Conservation (phyloP, 2,329 filamentous ascomycete species). For the Diaporthe aspalathi region DNA sequence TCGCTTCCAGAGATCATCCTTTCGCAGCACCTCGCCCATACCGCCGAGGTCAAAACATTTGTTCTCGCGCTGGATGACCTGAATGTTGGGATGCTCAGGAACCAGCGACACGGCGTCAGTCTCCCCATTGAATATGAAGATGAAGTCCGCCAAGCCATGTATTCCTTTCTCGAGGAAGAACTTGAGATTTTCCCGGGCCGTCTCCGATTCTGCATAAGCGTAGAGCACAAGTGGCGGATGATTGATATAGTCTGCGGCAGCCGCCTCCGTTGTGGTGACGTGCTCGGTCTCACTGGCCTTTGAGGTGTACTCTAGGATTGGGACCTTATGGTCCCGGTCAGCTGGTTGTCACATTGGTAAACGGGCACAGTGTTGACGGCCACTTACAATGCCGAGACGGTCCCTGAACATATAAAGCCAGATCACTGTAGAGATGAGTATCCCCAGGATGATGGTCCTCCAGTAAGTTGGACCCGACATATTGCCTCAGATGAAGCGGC, state of each 20-base stretch:
- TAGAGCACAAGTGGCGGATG: slow-evolving; percentile 46
- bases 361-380: background rate
- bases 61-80: slow-evolving; percentile 44
- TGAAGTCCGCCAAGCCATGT: slow-evolving; percentile 49
- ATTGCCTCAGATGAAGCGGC: background rate
- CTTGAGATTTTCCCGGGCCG: slow-evolving; percentile 45
- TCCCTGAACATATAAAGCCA: background rate
- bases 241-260: background rate
- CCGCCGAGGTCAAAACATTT: slow-evolving; percentile 49
- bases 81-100: slow-evolving; percentile 46
- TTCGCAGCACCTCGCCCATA: slow-evolving; percentile 46
- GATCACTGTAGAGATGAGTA: background rate
- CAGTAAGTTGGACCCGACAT: background rate
- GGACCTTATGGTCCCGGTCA: background rate
- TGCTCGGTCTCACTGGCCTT: background rate
- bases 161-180: slow-evolving; percentile 50
- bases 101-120: slow-evolving; percentile 40
- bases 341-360: background rate
- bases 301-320: background rate
- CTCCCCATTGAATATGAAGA: slow-evolving; percentile 51
- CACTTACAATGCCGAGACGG: background rate
- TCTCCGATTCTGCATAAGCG: slow-evolving; percentile 47
- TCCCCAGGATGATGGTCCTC: background rate
- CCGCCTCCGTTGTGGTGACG: too few relatives aligned
- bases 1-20: slow-evolving; percentile 44